Percentiles rank a stretch among this genome's conserved stretches.
phyloP scores from a whole-genome alignment of 352 stramenopile genomes.

The Pythium aphanidermatum region DNA sequence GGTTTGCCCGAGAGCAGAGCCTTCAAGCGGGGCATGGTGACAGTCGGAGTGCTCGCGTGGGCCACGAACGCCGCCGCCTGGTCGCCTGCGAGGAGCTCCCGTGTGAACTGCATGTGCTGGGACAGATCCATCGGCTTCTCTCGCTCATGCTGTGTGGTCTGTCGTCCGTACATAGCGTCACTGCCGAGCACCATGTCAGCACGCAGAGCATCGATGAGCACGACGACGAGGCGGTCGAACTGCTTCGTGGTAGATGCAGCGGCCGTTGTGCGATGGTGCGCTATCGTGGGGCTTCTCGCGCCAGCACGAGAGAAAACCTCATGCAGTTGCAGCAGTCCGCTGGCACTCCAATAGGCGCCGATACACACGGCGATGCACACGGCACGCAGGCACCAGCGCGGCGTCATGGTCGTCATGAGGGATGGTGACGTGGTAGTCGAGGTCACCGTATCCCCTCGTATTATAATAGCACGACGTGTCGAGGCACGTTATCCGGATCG shows the following conservation, averaged over 20 bases:
- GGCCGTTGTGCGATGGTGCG: too few relatives aligned
- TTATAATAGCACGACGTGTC: too few relatives aligned
- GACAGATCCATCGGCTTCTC: constrained; percentile 37
- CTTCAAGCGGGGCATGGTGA: constrained; percentile 88
- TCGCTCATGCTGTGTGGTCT: too few relatives aligned
- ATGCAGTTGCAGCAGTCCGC: constrained; percentile 21
- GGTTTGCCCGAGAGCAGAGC: constrained; percentile 80
- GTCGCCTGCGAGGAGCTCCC: constrained; percentile 35
- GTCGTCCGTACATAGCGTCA: constrained; percentile 31
- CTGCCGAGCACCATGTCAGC: constrained; percentile 85
- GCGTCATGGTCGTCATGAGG: neutral
- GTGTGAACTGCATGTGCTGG: constrained; percentile 63
- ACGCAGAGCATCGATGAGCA: constrained; percentile 82
- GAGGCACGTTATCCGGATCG: too few relatives aligned
- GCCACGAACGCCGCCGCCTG: constrained; percentile 66
- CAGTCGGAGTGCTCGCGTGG: constrained; percentile 77
- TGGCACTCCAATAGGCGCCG: constrained; percentile 21
- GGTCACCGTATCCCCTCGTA: too few relatives aligned
- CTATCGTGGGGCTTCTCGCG: too few relatives aligned
- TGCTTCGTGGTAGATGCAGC: constrained; percentile 5
- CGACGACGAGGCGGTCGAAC: constrained; percentile 80
- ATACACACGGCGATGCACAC: constrained; percentile 8
- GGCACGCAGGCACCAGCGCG: neutral
- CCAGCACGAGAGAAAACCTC: constrained; percentile 31
- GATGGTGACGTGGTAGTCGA: too few relatives aligned